Base-by-base conservation (phyloP, 805 yeast genomes). In the Danielia reshetovae region DNA sequence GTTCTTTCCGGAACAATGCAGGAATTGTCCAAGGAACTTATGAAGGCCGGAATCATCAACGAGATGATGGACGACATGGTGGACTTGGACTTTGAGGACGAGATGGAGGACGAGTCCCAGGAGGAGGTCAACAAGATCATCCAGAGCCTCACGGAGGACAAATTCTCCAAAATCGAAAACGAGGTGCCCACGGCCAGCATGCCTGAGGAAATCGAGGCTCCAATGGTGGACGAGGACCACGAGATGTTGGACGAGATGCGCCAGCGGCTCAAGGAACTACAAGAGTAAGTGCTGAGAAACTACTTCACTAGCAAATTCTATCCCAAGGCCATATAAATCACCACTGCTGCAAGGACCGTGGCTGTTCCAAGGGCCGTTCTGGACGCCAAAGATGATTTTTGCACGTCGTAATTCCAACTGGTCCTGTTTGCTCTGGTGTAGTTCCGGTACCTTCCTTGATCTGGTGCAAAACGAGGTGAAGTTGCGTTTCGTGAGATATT, bases 21-120 rank as follows among this genome's bases (percentile, higher is more conserved):
- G 51, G 94, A 83, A 48, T 63, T 93, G 38, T 85, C 90, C 40
- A 81, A 75, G 52, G 99, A 93, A 60, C 70, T 90, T 49, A 79
- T 85, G 77, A 84, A 81, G 58, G 76, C 85, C 9, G 93, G 93
- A 0, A 75, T 93, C 29, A 87, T 93, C 35, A 86, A 85, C 46
- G 98, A 93, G 55, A 93, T 93, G 97, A 81, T 89, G 55, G 87
- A 85, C 38, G 99, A 93, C 54, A 79, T 85, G 42, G 68, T 90
- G 40, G 97, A 89, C 40, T 60, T 69, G 32, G 86, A 80, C 19
- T 45, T 49, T 34, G 81, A 74, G 30, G 82, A 75, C 13, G 85
- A 78, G 39, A 70, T 75, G 27, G 81, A 74, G 35, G 70, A 69
- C 27, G 90, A 84, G 36, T 81, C 79, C 13, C 84, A 77, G 43